phyloP scores from a whole-genome alignment of 345 rosid species.

The Brassica juncea region DNA sequence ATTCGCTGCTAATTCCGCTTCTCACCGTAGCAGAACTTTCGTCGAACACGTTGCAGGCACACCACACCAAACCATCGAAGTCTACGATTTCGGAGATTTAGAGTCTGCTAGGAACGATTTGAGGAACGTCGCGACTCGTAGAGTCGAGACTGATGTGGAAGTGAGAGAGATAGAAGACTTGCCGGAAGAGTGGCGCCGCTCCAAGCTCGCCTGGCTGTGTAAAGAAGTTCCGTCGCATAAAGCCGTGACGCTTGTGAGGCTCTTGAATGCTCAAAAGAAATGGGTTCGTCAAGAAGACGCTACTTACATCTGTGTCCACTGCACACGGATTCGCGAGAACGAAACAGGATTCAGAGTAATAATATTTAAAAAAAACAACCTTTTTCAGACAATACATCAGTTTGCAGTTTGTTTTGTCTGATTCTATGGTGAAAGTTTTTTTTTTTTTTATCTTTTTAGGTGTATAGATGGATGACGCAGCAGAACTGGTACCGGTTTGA shows the following conservation, averaged over 20 bases:
- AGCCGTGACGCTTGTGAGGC: constrained; percentile 63
- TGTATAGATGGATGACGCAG: constrained; percentile 91
- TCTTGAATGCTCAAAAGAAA: constrained; percentile 77
- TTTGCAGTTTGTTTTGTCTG: not conserved
- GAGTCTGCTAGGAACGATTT: constrained; percentile 42
- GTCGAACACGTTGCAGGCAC: constrained; percentile 48
- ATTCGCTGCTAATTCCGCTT: constrained; percentile 10
- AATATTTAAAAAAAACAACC: not conserved
- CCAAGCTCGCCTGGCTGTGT: constrained; percentile 91
- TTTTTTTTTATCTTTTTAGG: constrained; percentile 45
- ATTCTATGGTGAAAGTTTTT: constrained; percentile 16
- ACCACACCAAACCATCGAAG: constrained; percentile 19
- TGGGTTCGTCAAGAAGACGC: constrained; percentile 90
- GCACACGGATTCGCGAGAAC: constrained; percentile 77
- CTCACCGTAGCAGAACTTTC: constrained; percentile 43
- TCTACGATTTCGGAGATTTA: constrained; percentile 34
- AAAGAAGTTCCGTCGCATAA: constrained; percentile 79
- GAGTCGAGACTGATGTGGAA: constrained; percentile 49
- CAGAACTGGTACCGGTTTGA: constrained; percentile 82
- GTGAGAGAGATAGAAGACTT: constrained; percentile 70
- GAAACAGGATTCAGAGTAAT: constrained; percentile 72
- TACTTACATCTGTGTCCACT: constrained; percentile 68
- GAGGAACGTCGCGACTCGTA: constrained; percentile 46
- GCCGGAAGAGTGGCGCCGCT: constrained; percentile 84
- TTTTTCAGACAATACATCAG: not conserved